These are phyloP conservation scores for Yamadazyma dendronema DNA, from an alignment of 1,139 yeast species.

Conservation along the genomic window DNA sequence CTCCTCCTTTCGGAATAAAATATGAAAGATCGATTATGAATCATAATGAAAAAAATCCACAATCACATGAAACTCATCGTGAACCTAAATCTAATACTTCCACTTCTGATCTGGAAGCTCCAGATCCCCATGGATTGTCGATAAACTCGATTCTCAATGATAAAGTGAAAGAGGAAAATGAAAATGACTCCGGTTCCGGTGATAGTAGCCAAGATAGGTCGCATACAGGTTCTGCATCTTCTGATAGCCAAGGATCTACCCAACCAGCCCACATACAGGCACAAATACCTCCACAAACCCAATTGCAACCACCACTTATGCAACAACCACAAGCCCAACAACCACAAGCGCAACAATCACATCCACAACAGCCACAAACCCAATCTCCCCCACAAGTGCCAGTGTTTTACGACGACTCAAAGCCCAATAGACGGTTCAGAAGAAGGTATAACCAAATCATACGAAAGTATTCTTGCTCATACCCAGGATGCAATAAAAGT, in stretches of 20 bases:
- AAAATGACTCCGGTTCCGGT: not conserved
- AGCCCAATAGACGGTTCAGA: slow-evolving; percentile 50
- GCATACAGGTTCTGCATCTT: not conserved
- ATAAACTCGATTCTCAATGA: slow-evolving; percentile 9
- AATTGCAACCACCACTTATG: not conserved
- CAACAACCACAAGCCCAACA: not conserved
- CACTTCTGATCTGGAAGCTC: too few species aligned
- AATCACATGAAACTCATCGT: not conserved
- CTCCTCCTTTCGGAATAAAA: not conserved
- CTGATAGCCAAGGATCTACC: not conserved
- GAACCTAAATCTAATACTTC: too few species aligned
- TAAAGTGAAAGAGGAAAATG: not conserved
- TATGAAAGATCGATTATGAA: slow-evolving; percentile 6
- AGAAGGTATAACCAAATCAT: slow-evolving; percentile 70
- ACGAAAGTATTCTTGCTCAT: slow-evolving; percentile 62
- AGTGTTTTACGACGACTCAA: slow-evolving; percentile 17
- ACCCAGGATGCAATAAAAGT: slow-evolving; percentile 61
- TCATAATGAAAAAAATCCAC: slow-evolving; percentile 2
- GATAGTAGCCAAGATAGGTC: not conserved
- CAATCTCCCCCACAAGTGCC: not conserved
- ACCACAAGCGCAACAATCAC: not conserved
- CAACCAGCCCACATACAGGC: not conserved
- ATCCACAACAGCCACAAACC: too few species aligned
- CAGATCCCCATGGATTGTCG: slow-evolving; percentile 4
- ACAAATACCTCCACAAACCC: not conserved